A percentile compares a stretch with the other conserved stretches of the same genome.
Conservation (phyloP, 495 filamentous ascomycete species). For the Daldinia bambusicola region DNA sequence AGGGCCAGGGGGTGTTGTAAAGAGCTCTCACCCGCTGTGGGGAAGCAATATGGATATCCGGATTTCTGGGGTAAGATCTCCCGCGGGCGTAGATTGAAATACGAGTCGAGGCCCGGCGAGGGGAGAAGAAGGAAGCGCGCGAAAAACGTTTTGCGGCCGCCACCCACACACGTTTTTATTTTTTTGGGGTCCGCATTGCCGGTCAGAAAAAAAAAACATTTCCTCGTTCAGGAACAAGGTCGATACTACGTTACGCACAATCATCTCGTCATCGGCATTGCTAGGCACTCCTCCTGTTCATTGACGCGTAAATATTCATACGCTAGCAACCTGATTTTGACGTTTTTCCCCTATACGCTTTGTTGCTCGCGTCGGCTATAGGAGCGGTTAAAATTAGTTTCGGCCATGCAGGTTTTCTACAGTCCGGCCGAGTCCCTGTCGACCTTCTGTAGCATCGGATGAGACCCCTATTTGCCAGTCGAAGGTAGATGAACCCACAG, state of each 20-base stretch:
- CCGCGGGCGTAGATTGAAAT: slow-evolving; percentile 28
- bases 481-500: not conserved
- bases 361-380: slow-evolving; percentile 11
- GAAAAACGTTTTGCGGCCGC: slow-evolving; percentile 20
- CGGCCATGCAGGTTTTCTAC: slow-evolving; percentile 3
- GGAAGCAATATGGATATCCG: slow-evolving; percentile 44
- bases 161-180: not conserved
- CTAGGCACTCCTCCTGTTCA: not conserved
- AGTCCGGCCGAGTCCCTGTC: not conserved
- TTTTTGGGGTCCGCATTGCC: not conserved
- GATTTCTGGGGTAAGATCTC: slow-evolving; percentile 39
- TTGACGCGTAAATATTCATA: slow-evolving; percentile 5
- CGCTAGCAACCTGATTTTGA: slow-evolving; percentile 3
- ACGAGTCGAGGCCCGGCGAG: slow-evolving; percentile 32
- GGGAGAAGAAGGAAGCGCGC: slow-evolving; percentile 29
- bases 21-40: slow-evolving; percentile 32
- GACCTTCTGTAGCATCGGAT: slow-evolving; percentile 1
- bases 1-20: slow-evolving; percentile 20
- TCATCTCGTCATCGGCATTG: slow-evolving; percentile 8
- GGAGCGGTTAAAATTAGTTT: slow-evolving; percentile 29
- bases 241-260: slow-evolving; percentile 18
- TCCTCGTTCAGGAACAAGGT: slow-evolving; percentile 12
- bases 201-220: not conserved
- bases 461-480: not conserved
- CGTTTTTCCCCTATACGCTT: not conserved